Evolutionary conservation across 2,329 filamentous ascomycete species (phyloP), one percentile per base, ranked within the genome.

Genomic region (Calonectria hongkongensis): DNA sequence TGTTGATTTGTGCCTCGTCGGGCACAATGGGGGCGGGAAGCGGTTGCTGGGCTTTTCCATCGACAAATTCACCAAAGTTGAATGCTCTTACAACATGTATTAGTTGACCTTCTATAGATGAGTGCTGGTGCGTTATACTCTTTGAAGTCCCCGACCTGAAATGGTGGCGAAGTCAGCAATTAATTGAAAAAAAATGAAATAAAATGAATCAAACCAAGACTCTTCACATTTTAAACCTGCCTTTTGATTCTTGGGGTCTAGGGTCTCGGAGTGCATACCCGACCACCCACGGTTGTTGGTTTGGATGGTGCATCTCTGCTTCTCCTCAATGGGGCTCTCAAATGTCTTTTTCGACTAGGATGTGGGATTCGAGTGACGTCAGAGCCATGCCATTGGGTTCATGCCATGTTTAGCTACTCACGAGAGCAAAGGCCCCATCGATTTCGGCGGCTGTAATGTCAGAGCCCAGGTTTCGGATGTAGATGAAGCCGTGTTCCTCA

Each of bases 201-300:
- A 15, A 60, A 18, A n/a, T 16, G 16, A 51, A 13, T 33, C 1
- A 25, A 12, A 4, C 16, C 21, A 1, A 41, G n/a, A 25, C 6
- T 6, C 39, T 4, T 15, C 13, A 72, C 4, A 45, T 41, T 15
- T 15, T 28, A 27, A 10, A 82, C 85, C 80, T 87, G 94, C 94
- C 83, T 92, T 91, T 83, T 98, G 95, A 69, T 92, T 92, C 77
- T 92, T 91, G 3, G 96, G 95, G 82, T 98, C 96, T 13, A 98
- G 86, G 0, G 93, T 96, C 85, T 99, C 96, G 15, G 92, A 91
- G 80, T 96, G 94, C 94, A 98, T 96, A 18, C 92, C 92, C 1
- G 94, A 91, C 95, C 96, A 99, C 72, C 96, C 97, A 50, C 92
- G 91, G 81, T 98, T 98, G 86, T 97, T 89, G 33, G 92, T 91